Base-by-base conservation (phyloP, 257 asterid genomes). In the Penstemon davidsonii region DNA sequence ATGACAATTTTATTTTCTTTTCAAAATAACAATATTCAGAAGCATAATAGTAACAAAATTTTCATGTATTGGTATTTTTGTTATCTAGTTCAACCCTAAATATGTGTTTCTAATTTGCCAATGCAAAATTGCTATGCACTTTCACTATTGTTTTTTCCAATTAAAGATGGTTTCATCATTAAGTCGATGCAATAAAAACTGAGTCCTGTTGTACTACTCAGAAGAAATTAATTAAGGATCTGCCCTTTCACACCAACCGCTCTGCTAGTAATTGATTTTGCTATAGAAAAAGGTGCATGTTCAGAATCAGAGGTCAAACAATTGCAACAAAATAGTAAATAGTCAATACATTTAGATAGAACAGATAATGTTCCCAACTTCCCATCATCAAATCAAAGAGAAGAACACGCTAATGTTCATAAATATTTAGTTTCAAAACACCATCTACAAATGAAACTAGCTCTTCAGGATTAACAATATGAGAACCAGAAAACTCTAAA, bases 381-480 rank as follows among this genome's bases (percentile, higher is more conserved):
- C 33, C 33, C 33, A 25, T 25, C 2, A 25, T 25, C 33, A 25
- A 25, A 25, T 25, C 2, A 25, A 25, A 25, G 33, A 25, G 9
- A 5, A 8, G 10, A 8, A 11, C 3, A 9, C 8, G 18, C 15
- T 8, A 10, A 49, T 49, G 33, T 25, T 25, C 33, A 25, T 25
- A 25, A 25, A 25, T 25, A 25, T 25, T 25, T 25, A 79, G 74
- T 49, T 80, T 63, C 46, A 85, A 71, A 74, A 79, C 87, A 55
- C 42, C 36, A 66, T 85, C 86, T 45, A 92, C 73, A 33, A 92
- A 81, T 11, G 72, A 54, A 71, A 80, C 77, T 40, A 92, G 88
- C 59, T 81, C 84, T 59, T 77, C 83, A 42, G 90, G 87, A 70
- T 50, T 79, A 79, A 78, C 50, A 66, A 86, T 73, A 49, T 51